Percentiles rank a stretch among this genome's conserved stretches.
Conservation (phyloP, 345 rosid genomes). For the Brassica cretica region DNA sequence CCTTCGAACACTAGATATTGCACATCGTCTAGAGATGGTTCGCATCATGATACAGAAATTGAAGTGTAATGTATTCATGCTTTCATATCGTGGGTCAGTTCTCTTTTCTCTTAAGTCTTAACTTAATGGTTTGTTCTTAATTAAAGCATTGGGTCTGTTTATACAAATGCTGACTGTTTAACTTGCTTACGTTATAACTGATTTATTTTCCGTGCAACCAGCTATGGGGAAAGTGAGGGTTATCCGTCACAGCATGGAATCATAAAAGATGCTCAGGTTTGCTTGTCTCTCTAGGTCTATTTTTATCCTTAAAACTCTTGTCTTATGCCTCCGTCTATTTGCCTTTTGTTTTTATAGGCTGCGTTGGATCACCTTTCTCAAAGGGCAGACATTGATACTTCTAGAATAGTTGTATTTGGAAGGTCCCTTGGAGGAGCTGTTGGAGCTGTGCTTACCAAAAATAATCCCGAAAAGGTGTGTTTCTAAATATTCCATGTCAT, state of each 20-base stretch:
- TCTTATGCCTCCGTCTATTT: background rate
- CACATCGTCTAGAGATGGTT: conserved; percentile 97
- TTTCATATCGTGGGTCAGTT: conserved; percentile 92
- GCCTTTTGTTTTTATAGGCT: conserved; percentile 55
- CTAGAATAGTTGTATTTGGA: conserved; percentile 90
- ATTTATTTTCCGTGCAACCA: conserved; percentile 38
- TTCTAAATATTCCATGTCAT: background rate
- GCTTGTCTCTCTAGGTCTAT: conserved; percentile 16
- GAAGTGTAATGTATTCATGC: conserved; percentile 97
- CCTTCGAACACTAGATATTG: conserved; percentile 69
- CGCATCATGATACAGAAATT: conserved; percentile 80
- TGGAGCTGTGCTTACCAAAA: conserved; percentile 82
- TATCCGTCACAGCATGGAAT: conserved; percentile 95
- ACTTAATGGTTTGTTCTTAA: background rate
- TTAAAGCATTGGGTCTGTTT: conserved; percentile 1
- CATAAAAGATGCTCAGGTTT: conserved; percentile 87
- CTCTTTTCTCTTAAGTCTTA: background rate
- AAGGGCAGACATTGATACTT: conserved; percentile 88
- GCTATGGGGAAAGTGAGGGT: conserved; percentile 97
- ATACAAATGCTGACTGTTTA: conserved; percentile 16
- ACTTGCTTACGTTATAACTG: conserved; percentile 6
- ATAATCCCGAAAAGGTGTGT: conserved; percentile 58
- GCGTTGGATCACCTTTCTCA: conserved; percentile 90
- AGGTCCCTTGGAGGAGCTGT: conserved; percentile 99
- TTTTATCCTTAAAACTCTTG: conserved; percentile 13